These are phyloP conservation scores for Didymella segeticola DNA, from an alignment of 2,329 filamentous ascomycete species.

Conservation along the genomic window DNA sequence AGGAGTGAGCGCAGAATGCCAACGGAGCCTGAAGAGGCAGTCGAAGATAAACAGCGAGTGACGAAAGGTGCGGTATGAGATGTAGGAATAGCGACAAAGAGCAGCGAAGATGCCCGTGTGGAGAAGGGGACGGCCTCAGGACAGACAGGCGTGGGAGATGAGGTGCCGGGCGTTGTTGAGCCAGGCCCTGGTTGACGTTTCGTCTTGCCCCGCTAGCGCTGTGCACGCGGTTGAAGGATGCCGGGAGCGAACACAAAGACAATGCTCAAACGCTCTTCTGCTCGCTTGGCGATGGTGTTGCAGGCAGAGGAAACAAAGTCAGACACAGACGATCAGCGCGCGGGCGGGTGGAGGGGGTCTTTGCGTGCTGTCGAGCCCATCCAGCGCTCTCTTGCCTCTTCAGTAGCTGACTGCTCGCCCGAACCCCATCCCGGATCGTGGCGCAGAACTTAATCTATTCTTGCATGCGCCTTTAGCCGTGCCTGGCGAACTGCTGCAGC, in stretches of 20 bases:
- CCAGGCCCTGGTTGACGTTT: slow-evolving; percentile 17
- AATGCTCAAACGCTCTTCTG: slow-evolving; percentile 5
- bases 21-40: slow-evolving; percentile 16
- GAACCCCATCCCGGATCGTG: slow-evolving; percentile 17
- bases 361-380: slow-evolving; percentile 9
- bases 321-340: slow-evolving; percentile 15
- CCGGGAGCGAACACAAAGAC: slow-evolving; percentile 5
- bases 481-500: slow-evolving; percentile 12
- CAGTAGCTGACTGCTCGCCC: slow-evolving; percentile 21
- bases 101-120: slow-evolving; percentile 11
- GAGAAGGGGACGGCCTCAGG: slow-evolving; percentile 12
- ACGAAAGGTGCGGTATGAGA: slow-evolving; percentile 3
- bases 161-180: slow-evolving; percentile 15
- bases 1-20: slow-evolving; percentile 15
- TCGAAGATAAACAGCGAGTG: slow-evolving; percentile 13
- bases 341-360: slow-evolving; percentile 12
- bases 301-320: slow-evolving; percentile 13
- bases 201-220: slow-evolving; percentile 16
- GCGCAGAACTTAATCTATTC: slow-evolving; percentile 19
- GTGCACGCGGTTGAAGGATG: slow-evolving; percentile 14
- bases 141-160: slow-evolving; percentile 18
- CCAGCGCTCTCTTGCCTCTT: slow-evolving; percentile 5
- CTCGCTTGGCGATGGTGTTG: slow-evolving; percentile 16
- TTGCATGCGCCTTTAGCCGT: slow-evolving; percentile 14
- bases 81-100: slow-evolving; percentile 9